Base-by-base conservation (phyloP, 495 filamentous ascomycete genomes). In the Hypoxylon lenormandii region DNA sequence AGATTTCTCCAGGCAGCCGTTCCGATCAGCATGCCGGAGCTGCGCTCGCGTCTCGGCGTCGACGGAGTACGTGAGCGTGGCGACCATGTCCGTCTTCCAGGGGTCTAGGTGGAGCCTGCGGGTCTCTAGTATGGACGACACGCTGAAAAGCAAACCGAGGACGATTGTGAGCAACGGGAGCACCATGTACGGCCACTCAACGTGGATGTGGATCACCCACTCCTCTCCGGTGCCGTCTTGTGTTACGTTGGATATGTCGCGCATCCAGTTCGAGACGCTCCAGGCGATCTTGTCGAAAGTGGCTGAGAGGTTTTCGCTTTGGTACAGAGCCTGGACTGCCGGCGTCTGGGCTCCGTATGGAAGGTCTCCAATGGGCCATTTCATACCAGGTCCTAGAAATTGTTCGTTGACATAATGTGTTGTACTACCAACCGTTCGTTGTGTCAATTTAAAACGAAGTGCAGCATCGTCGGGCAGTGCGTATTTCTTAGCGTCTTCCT, bases 21-120 rank as follows among this genome's bases (percentile, higher is more conserved):
- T 45, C 37, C 30, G 57, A 18, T 63, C 49, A 0, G 64, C 64
- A 19, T 68, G 42, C 10, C 53, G 60, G 10, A 72, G 70, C 18
- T 62, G 65, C 13, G 64, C 55, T 10, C 65, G 49, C 2, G 65
- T 72, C 21, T 64, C 55, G 15, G 45, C 51, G 12, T 72, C 70
- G 19, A 69, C 60, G 0, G 65, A 69, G 28, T 64, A 54, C n/a
- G 55, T 69, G 22, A 72, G 60, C 4, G 60, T 60, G 2, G 64
- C 60, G 10, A 65, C 54, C 60, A 64, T 59, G n/a, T 40, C 50
- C 38, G 70, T 65, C 28, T 72, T 72, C 55, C 60, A 72, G 3
- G 64, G 53, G 0, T 64, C n/a, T 0, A 72, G 26, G 3, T 51
- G 49, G 15, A 72, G 45, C 18, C 33, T 51, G 10, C 40, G 54